These are phyloP conservation scores for Linum usitatissimum DNA, from an alignment of 345 rosid genomes.

Conservation along the genomic window DNA sequence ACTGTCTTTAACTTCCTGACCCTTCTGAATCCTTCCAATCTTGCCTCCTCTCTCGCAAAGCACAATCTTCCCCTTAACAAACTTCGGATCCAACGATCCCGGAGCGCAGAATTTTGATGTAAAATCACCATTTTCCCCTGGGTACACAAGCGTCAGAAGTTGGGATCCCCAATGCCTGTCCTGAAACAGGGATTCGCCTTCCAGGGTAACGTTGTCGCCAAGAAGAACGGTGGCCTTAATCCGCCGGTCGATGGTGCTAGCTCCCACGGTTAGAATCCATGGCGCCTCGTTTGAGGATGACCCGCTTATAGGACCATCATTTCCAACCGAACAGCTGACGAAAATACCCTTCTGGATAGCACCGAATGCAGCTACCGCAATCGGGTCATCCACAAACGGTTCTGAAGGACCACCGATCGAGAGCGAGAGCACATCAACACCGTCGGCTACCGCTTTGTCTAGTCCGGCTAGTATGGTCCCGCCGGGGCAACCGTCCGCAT, in stretches of 20 bases:
- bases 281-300: not conserved
- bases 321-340: conserved; percentile 2
- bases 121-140: not conserved
- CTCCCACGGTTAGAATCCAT: conserved; percentile 1
- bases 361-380: not conserved
- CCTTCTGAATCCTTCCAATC: not conserved
- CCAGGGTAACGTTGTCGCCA: not conserved
- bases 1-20: not conserved
- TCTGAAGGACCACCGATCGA: not conserved
- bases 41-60: not conserved
- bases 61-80: not conserved
- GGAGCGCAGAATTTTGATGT: not conserved
- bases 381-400: not conserved
- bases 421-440: conserved; percentile 3
- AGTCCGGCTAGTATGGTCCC: not conserved
- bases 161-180: not conserved
- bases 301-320: not conserved
- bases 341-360: conserved; percentile 2
- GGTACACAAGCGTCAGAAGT: not conserved
- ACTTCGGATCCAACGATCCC: not conserved
- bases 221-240: not conserved
- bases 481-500: not conserved
- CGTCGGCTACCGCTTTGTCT: not conserved
- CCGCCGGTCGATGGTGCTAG: not conserved
- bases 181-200: not conserved